Evolutionary conservation across 805 yeast genomes (phyloP).

Genomic region (Candida glaebosa): DNA sequence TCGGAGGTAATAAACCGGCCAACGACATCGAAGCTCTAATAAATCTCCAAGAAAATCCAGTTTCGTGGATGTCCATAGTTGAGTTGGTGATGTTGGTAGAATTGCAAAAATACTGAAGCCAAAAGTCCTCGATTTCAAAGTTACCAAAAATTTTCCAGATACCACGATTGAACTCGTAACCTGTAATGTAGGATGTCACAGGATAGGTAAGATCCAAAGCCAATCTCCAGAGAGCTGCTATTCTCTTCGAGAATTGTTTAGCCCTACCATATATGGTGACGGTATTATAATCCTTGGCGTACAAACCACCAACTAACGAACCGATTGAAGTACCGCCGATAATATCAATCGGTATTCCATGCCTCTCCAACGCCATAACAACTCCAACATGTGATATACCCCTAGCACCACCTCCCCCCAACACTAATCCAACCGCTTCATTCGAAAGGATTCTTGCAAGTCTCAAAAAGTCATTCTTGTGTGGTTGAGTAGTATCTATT

Average conservation of each 20-base stretch:
- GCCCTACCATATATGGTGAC: conserved; percentile 90
- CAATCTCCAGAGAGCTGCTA: conserved; percentile 84
- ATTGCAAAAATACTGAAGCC: conserved; percentile 86
- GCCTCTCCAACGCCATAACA: conserved; percentile 83
- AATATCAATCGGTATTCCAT: conserved; percentile 89
- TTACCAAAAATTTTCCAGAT: conserved; percentile 97
- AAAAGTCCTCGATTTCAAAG: conserved; percentile 89
- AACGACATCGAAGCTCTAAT: conserved; percentile 95
- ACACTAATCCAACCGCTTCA: conserved; percentile 87
- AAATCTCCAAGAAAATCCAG: conserved; percentile 94
- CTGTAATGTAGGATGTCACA: conserved; percentile 90
- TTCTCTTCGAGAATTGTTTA: conserved; percentile 78
- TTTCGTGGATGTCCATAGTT: conserved; percentile 88
- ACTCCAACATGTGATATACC: conserved; percentile 93
- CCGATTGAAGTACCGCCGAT: conserved; percentile 98
- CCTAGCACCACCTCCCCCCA: conserved; percentile 98
- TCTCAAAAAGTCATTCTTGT: conserved; percentile 85
- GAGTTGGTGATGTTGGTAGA: conserved; percentile 95
- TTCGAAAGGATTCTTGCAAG: conserved; percentile 88
- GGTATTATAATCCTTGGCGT: conserved; percentile 86
- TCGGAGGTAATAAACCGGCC: conserved; percentile 88
- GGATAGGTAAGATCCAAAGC: conserved; percentile 87
- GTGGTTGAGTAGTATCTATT: conserved; percentile 41
- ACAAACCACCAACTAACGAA: conserved; percentile 90
- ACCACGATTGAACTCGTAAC: conserved; percentile 95